Evolutionary conservation across 2,329 filamentous ascomycete genomes (phyloP), one percentile per base, ranked within the genome.

Genomic region (Dichotomopilus funicola): DNA sequence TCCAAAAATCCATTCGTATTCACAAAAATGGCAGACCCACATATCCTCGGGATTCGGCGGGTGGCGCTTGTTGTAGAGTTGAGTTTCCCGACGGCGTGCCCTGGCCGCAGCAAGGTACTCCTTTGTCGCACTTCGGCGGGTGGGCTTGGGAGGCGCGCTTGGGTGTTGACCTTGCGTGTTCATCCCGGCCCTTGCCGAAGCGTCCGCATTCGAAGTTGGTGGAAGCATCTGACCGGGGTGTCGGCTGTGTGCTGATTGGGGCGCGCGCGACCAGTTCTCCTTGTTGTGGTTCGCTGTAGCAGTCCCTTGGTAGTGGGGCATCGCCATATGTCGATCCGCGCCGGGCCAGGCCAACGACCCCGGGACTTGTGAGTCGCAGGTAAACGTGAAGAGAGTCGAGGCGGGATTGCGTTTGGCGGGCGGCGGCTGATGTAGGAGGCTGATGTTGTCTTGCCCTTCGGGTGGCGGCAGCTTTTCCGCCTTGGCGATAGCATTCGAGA

Each of bases 1-100:
- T n/a, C 92, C 92, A 68, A 96, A 97, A 49, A 99, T 96, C 51
- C 84, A 83, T 72, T 97, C 92, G 68, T 96, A 99, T 71, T 99
- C 94, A 75, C 94, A 99, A 69, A 97, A 97, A 66, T 96, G 89
- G 72, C 94, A 99, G 47, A 97, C 91, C 89, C 91, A 97, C 50
- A 91, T 81, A 59, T 96, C 89, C 61, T 89, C 87, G 1, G 64
- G 63, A 36, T 74, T 73, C 1, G 88, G 87, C 1, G 88, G 87
- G 65, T 88, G 85, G 64, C 88, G 84, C 59, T 82, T 83, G 69
- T 94, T 95, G 55, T 82, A 80, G 61, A 88, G 86, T 64, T 88
- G 82, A 58, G 94, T 88, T 65, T 89, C 80, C 47, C 88, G 81
- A 57, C 87, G 86, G 6, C 94, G 87, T 61, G 90, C 83, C 31